Evolutionary conservation across 306 rosid genomes (phyloP).

Genomic region (Trifolium fragiferum): DNA sequence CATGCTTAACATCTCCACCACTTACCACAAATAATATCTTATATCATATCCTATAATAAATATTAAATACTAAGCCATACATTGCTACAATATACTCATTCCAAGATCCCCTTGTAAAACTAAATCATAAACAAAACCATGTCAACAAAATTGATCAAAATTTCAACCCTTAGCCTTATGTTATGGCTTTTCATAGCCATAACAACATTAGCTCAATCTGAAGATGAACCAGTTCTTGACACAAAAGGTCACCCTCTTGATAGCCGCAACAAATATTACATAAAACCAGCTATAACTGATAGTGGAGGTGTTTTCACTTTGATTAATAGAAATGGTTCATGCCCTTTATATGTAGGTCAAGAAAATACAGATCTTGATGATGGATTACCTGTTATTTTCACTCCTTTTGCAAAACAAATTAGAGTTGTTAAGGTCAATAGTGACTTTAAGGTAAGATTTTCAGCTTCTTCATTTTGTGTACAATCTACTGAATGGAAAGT

Average conservation of each 20-base stretch:
- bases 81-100: neutral
- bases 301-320: constrained; percentile 60
- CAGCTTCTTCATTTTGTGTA: constrained; percentile 37
- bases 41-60: constrained; percentile 16
- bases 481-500: constrained; percentile 53
- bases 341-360: constrained; percentile 58
- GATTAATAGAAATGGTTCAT: constrained; percentile 35
- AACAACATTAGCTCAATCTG: constrained; percentile 40
- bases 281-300: constrained; percentile 66
- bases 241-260: constrained; percentile 51
- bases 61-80: neutral
- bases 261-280: constrained; percentile 53
- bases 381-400: constrained; percentile 48
- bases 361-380: constrained; percentile 37
- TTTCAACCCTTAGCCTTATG: constrained; percentile 22
- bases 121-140: constrained; percentile 1
- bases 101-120: neutral
- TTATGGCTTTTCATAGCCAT: constrained; percentile 43
- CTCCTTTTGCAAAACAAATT: constrained; percentile 49
- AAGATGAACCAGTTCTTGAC: constrained; percentile 50
- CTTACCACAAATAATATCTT: neutral
- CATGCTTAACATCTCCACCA: neutral
- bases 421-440: constrained; percentile 37
- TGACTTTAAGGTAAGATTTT: constrained; percentile 53
- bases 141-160: constrained; percentile 25